Evolutionary conservation across 768 basidiomycete species (phyloP).

Genomic region (Lentinus tigrinus): DNA sequence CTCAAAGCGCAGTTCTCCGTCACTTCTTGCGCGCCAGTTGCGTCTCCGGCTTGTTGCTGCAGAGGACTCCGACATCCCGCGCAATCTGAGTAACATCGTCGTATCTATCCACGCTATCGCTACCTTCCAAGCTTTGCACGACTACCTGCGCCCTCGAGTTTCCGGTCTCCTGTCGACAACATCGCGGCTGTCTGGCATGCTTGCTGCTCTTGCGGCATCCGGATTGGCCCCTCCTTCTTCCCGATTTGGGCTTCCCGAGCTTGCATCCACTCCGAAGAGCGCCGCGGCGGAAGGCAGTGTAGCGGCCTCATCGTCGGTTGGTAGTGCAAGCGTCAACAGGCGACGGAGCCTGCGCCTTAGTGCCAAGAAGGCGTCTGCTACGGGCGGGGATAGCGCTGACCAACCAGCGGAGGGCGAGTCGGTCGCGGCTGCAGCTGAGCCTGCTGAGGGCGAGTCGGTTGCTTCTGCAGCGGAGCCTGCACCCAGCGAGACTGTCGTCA

Average conservation of each 20-base stretch:
- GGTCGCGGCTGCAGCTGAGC: slow-evolving; percentile 13
- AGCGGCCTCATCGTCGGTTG: slow-evolving; percentile 30
- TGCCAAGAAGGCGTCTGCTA: slow-evolving; percentile 49
- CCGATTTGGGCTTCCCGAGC: slow-evolving; percentile 15
- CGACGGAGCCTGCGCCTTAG: slow-evolving; percentile 84
- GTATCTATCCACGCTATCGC: slow-evolving; percentile 98
- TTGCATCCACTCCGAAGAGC: slow-evolving; percentile 23
- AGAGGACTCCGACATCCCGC: slow-evolving; percentile 86
- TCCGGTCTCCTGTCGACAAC: slow-evolving; percentile 62
- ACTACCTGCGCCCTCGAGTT: slow-evolving; percentile 91
- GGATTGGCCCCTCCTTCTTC: slow-evolving; percentile 59
- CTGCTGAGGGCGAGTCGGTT: slow-evolving; percentile 13
- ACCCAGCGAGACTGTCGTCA: slow-evolving; percentile 55
- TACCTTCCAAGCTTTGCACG: slow-evolving; percentile 94
- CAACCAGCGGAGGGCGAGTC: slow-evolving; percentile 2
- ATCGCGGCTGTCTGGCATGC: slow-evolving; percentile 80
- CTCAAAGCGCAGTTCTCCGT: slow-evolving; percentile 87
- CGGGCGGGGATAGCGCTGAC: slow-evolving; percentile 1
- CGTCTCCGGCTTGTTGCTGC: slow-evolving; percentile 87
- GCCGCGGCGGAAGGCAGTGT: slow-evolving; percentile 32
- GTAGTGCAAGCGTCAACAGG: slow-evolving; percentile 41
- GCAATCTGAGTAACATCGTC: slow-evolving; percentile 83
- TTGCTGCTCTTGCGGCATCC: slow-evolving; percentile 83
- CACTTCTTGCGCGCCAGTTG: slow-evolving; percentile 88
- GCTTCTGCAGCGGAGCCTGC: slow-evolving; percentile 40